These are phyloP conservation scores for Beauveria sp. DNA, from an alignment of 2,329 filamentous ascomycete genomes.

Conservation along the genomic window DNA sequence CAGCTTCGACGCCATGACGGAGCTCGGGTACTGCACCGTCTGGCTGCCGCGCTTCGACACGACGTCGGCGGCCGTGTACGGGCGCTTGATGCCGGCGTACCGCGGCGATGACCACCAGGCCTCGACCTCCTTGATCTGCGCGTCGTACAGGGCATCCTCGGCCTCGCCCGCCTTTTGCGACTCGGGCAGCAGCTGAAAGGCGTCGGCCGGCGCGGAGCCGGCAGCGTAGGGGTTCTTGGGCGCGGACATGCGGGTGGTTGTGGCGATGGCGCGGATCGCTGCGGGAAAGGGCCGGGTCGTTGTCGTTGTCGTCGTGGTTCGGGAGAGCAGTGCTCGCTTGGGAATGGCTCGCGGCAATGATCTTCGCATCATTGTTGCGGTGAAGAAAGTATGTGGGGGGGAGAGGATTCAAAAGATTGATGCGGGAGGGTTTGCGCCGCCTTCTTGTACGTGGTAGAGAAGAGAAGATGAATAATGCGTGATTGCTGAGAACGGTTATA, in stretches of 20 bases:
- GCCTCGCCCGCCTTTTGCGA: slow-evolving; percentile 67
- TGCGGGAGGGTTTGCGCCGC: neutral
- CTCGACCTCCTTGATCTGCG: slow-evolving; percentile 77
- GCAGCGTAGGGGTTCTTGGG: slow-evolving; percentile 27
- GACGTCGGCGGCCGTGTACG: slow-evolving; percentile 84
- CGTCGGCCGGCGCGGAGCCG: slow-evolving; percentile 50
- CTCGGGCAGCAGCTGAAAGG: slow-evolving; percentile 79
- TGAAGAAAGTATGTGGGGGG: no score
- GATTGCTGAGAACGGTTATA: neutral
- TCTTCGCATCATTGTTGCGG: slow-evolving; percentile 11
- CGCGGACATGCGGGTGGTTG: slow-evolving; percentile 23
- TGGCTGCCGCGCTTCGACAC: slow-evolving; percentile 88
- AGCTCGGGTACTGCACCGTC: slow-evolving; percentile 83
- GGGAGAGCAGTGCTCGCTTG: slow-evolving; percentile 7
- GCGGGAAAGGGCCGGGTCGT: neutral
- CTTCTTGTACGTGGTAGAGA: neutral
- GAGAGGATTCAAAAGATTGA: neutral
- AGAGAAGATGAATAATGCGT: no score
- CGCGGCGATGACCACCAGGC: slow-evolving; percentile 85
- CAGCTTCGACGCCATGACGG: slow-evolving; percentile 88
- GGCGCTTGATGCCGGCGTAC: slow-evolving; percentile 82
- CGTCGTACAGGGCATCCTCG: slow-evolving; percentile 79
- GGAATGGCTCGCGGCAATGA: neutral
- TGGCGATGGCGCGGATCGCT: slow-evolving; percentile 23
- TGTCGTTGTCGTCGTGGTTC: neutral